Evolutionary conservation across 768 basidiomycete species (phyloP), one percentile per base, ranked within the genome.

Genomic region (Psilocybe cyanescens): DNA sequence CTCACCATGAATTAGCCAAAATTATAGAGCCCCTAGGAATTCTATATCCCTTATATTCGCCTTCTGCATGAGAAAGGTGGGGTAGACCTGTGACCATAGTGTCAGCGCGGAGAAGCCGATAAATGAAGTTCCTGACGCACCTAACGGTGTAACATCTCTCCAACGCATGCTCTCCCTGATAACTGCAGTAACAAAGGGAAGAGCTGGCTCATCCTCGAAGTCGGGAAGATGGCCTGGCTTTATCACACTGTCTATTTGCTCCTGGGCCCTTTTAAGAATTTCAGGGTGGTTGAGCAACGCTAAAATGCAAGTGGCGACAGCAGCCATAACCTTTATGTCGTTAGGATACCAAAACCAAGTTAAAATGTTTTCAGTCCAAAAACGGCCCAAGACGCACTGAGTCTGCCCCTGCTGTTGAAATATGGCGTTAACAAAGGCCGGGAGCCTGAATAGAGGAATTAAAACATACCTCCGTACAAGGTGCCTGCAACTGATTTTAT

Each of bases 111-210:
- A 56, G 19, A 46, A 19, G 37, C 3, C 17, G 11, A 44, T n/a
- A 6, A 37, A n/a, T 31, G 24, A 28, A 17, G 19, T 50, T 4
- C 57, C 57, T 33, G 31, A 8, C 39, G 14, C 12, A 74, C 72
- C 65, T 8, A 74, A 57, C 1, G 71, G 73, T 7, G 67, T 63
- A 35, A 70, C 67, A 31, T 61, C 65, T 30, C 67, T 68, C 71
- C 71, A 73, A 28, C 75, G 65, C 52, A 78, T 54, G 7, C 62
- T 61, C 55, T 78, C 76, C 55, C 69, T 68, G 3, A 66, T 62
- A 4, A 76, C 66, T 7, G 76, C 76, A 11, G 67, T 70, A 30
- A 75, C 65, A 41, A 74, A 77, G 3, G 76, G 76, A 17, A 78
- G 50, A 2, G 57, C 49, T 12, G 63, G 50, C 56, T 67, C 51